Conservation (phyloP, 179 eudicot genomes). For the Camellia oleifera region DNA sequence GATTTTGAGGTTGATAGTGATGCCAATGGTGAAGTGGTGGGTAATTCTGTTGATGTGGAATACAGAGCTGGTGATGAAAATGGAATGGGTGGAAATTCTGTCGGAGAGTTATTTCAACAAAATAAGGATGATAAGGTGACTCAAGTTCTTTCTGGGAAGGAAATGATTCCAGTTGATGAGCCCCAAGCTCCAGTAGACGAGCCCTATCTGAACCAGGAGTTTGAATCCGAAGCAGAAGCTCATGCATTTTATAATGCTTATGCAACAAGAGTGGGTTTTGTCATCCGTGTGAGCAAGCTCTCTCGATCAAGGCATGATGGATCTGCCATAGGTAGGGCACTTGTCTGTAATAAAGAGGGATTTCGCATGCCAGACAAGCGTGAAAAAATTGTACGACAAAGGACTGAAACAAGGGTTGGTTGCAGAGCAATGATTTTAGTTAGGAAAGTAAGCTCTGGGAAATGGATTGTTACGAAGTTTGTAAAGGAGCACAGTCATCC, state of each 20-base stretch:
- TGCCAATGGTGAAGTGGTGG: conserved; percentile 59
- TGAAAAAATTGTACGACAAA: conserved; percentile 75
- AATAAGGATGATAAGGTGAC: conserved; percentile 45
- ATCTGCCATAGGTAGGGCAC: conserved; percentile 75
- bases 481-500: conserved; percentile 88
- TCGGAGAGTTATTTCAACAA: conserved; percentile 44
- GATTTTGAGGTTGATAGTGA: conserved; percentile 65
- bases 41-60: conserved; percentile 55
- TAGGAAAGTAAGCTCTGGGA: conserved; percentile 74
- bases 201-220: conserved; percentile 84
- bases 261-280: conserved; percentile 65
- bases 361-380: conserved; percentile 72
- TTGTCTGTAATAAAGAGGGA: conserved; percentile 93
- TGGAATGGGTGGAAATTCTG: conserved; percentile 64
- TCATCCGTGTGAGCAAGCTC: conserved; percentile 84
- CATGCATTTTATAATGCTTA: conserved; percentile 83
- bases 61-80: conserved; percentile 51
- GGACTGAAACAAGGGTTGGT: conserved; percentile 87
- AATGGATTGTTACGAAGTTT: conserved; percentile 81
- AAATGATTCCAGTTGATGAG: conserved; percentile 32
- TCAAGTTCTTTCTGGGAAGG: conserved; percentile 50
- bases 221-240: conserved; percentile 85
- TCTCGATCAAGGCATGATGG: conserved; percentile 95
- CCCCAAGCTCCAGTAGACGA: conserved; percentile 43
- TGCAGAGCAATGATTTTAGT: conserved; percentile 90